phyloP scores from a whole-genome alignment of 1,284 basidiomycete species.

The Moesziomyces aphidis region DNA sequence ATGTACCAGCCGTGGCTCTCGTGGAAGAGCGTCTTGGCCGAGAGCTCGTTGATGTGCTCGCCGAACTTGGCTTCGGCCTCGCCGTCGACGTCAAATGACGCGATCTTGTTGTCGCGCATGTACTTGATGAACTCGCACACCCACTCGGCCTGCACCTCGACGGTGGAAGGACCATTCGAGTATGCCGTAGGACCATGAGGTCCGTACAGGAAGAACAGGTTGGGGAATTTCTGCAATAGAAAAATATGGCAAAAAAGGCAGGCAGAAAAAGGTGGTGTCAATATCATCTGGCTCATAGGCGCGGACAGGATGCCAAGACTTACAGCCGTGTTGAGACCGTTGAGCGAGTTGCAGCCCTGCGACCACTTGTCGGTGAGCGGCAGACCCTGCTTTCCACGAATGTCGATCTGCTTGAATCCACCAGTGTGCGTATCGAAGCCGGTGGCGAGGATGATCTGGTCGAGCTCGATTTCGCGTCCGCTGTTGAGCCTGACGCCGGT shows the following conservation, averaged over 20 bases:
- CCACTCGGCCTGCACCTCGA: slow-evolving; percentile 52
- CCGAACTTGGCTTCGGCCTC: slow-evolving; percentile 47
- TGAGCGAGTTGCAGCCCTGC: slow-evolving; percentile 50
- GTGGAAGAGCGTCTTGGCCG: slow-evolving; percentile 51
- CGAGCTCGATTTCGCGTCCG: slow-evolving; percentile 66
- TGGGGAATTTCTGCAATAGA: slow-evolving; percentile 42
- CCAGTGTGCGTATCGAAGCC: slow-evolving; percentile 66
- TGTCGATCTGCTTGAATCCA: slow-evolving; percentile 57
- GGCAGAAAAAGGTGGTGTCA: neutral
- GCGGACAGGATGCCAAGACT: slow-evolving; percentile 4
- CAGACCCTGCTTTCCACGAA: slow-evolving; percentile 45
- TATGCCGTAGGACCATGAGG: slow-evolving; percentile 53
- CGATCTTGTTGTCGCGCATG: slow-evolving; percentile 49
- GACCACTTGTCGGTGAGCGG: slow-evolving; percentile 51
- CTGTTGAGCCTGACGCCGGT: slow-evolving; percentile 72
- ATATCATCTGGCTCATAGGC: too few relatives aligned
- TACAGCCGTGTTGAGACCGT: slow-evolving; percentile 49
- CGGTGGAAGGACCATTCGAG: slow-evolving; percentile 48
- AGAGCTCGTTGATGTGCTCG: slow-evolving; percentile 51
- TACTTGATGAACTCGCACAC: slow-evolving; percentile 43
- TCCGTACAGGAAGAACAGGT: slow-evolving; percentile 57
- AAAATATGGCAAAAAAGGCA: neutral
- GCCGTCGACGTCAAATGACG: slow-evolving; percentile 38
- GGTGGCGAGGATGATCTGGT: slow-evolving; percentile 64
- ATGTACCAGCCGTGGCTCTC: slow-evolving; percentile 55